These are phyloP conservation scores for Fusarium sp. DNA, from an alignment of 2,329 filamentous ascomycete genomes.

Conservation along the genomic window DNA sequence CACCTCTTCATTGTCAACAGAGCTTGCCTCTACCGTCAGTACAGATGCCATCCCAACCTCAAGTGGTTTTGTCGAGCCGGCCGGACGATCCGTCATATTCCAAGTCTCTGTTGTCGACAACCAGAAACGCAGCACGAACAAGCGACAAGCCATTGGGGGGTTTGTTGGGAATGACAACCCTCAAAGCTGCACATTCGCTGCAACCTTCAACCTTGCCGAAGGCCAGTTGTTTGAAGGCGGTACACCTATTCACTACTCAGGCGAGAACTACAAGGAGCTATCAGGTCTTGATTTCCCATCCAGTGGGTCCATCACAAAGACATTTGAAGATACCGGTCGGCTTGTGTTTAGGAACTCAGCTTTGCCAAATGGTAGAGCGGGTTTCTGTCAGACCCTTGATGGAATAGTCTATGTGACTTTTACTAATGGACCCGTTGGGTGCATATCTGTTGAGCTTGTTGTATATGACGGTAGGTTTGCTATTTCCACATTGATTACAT, in stretches of 20 bases:
- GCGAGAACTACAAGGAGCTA: not conserved
- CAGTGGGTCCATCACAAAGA: not conserved
- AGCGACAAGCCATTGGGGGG: too few species aligned
- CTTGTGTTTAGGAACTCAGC: not conserved
- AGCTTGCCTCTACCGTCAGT: too few species aligned
- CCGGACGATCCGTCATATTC: too few species aligned
- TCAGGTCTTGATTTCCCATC: rapidly evolving
- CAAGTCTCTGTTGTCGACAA: too few species aligned
- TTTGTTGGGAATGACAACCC: not conserved
- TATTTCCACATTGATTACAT: rapidly evolving
- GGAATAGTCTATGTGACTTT: not conserved
- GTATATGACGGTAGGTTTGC: not conserved
- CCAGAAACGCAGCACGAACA: too few species aligned
- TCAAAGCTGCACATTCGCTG: not conserved
- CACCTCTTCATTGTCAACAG: too few species aligned
- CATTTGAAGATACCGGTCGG: not conserved
- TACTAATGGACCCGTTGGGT: not conserved
- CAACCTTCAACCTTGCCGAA: not conserved
- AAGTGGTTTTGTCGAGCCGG: too few species aligned
- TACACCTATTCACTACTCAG: not conserved
- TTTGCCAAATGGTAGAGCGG: not conserved
- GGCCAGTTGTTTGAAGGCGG: not conserved
- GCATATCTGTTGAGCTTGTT: not conserved
- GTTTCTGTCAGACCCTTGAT: not conserved
- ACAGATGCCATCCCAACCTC: too few species aligned